Evolutionary conservation across 768 basidiomycete genomes (phyloP), one percentile per base, ranked within the genome.

Genomic region (Cyclocybe cylindracea): DNA sequence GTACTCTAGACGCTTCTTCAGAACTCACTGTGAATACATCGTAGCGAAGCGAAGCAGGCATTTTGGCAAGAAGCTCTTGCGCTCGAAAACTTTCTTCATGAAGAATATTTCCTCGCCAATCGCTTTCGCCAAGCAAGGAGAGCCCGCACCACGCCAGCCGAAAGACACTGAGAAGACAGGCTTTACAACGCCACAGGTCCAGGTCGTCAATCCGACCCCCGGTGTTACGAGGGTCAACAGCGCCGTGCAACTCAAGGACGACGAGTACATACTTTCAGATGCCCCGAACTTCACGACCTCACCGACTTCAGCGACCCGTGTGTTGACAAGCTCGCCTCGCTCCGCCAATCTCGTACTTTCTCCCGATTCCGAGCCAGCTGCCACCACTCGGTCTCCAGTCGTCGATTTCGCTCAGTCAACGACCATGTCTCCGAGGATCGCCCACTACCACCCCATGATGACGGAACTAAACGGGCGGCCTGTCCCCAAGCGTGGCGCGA

Each of bases 11-110:
- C 66, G 70, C 38, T 79, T 76, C 54, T 78, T 80, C 58, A 69
- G 64, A 39, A 75, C 67, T 16, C 66, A 73, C 45, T 78, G 73
- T 55, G 65, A 73, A 66, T 74, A 76, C 46, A 60, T 74, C n/a
- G 65, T 63, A 11, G 60, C 70, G 9, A 48, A 59, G 19, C 46
- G 50, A 36, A 58, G 57, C 34, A 61, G 53, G 29, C 53, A 46
- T 9, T 48, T 51, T 7, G 60, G 39, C 9, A 48, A 42, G 19
- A 58, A 41, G 5, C 51, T 54, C 10, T 38, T 49, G 7, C 65
- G 60, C 14, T 68, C 61, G 14, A 65, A 66, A 7, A 62, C 64
- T 1, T 58, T 62, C 29, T 55, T 76, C 54, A 55, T 71, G 33
- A 59, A 64, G 34, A 60, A 64, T 14, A 74, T 74, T 18, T 72